Conservation (phyloP, 371 early-diverging fungal species). For the Lichtheimia hyalospora region DNA sequence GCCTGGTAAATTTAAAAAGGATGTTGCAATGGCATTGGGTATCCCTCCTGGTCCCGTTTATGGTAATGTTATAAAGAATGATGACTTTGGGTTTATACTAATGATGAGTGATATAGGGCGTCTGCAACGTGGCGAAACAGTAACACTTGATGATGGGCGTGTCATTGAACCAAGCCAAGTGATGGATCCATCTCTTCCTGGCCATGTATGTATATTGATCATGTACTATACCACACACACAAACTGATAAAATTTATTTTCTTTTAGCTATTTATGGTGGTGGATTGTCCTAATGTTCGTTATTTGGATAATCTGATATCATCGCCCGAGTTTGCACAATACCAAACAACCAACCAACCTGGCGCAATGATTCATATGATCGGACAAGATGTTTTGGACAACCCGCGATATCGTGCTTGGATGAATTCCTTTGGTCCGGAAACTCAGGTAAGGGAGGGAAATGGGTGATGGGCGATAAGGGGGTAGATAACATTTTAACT, state of each 20-base stretch:
- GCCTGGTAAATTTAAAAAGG: conserved; percentile 82
- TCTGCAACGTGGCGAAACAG: conserved; percentile 69
- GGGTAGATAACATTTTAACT: not conserved
- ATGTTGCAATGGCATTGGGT: conserved; percentile 76
- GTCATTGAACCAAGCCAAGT: conserved; percentile 76
- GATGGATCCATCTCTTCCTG: conserved; percentile 37
- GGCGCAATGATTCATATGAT: conserved; percentile 69
- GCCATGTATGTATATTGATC: conserved; percentile 23
- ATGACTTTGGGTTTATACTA: too few species aligned
- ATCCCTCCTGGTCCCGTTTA: conserved; percentile 73
- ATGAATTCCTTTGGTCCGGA: conserved; percentile 65
- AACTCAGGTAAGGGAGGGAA: conserved; percentile 50
- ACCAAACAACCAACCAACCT: conserved; percentile 27
- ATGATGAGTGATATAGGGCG: conserved; percentile 25
- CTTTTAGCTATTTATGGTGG: conserved; percentile 66
- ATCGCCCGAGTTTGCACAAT: conserved; percentile 48
- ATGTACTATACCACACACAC: too few species aligned
- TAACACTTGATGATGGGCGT: conserved; percentile 69
- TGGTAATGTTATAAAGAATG: conserved; percentile 32
- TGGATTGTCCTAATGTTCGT: conserved; percentile 78
- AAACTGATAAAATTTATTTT: not conserved
- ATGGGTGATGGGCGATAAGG: not conserved
- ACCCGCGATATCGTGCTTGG: conserved; percentile 74
- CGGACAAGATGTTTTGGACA: conserved; percentile 66
- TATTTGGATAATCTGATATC: conserved; percentile 64